A percentile compares a stretch with the other conserved stretches of the same genome.
phyloP scores from a whole-genome alignment of 2,329 filamentous ascomycete species.

The Phialemoniopsis sp. region DNA sequence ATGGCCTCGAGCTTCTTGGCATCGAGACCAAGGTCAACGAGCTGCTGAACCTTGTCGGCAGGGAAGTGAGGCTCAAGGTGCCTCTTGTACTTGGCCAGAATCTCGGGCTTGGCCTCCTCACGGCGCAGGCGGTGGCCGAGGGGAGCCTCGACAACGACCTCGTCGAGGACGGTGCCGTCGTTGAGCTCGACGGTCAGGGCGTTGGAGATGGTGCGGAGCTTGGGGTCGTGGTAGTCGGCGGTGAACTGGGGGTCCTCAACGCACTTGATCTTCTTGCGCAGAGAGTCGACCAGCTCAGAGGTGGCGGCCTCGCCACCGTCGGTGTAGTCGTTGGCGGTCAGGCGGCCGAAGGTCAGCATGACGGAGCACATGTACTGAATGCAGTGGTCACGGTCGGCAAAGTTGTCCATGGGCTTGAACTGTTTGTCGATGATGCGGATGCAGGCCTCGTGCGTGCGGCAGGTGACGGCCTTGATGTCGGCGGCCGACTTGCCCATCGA shows the following conservation, averaged over 20 bases:
- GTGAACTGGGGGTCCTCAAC: conserved; percentile 96
- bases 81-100: conserved; percentile 91
- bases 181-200: conserved; percentile 92
- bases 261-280: conserved; percentile 91
- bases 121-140: conserved; percentile 86
- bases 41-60: conserved; percentile 71
- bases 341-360: conserved; percentile 93
- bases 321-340: conserved; percentile 89
- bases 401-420: conserved; percentile 99
- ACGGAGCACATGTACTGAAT: conserved; percentile 99
- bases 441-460: conserved; percentile 97
- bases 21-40: conserved; percentile 77
- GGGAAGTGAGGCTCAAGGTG: conserved; percentile 83
- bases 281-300: conserved; percentile 81
- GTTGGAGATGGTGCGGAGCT: conserved; percentile 94
- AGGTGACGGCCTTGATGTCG: conserved; percentile 90
- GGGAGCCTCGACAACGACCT: conserved; percentile 90
- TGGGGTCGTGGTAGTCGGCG: conserved; percentile 89
- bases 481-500: conserved; percentile 83
- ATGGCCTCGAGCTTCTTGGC: conserved; percentile 70
- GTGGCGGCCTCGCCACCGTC: conserved; percentile 91
- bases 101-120: conserved; percentile 97
- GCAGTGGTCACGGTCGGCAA: conserved; percentile 98
- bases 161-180: conserved; percentile 86
- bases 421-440: conserved; percentile 99